Base-by-base conservation (phyloP, 345 rosid species). In the Eucalyptus tenuipes region DNA sequence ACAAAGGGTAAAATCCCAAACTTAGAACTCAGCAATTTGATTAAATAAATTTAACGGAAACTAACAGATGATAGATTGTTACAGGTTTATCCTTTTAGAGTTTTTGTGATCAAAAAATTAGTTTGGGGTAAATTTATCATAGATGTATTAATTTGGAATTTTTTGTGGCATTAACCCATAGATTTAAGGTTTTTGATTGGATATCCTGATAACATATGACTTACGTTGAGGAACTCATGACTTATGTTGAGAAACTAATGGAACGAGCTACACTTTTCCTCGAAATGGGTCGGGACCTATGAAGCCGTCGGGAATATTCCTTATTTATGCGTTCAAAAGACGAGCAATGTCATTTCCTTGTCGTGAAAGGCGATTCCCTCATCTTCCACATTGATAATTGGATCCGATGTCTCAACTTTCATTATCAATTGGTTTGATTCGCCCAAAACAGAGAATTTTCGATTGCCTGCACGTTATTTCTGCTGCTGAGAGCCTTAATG, bases 31-130 rank as follows among this genome's bases (percentile, higher is more conserved):
- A 18, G 5, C 57, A 52, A 52, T 18, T 52, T 52, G 55, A 7
- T 52, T 52, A 52, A 52, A 52, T 52, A 52, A 52, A 52, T 52
- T 52, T 52, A 18, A 52, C 2, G 0, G 2, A 52, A 20, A 52
- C 2, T 52, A 52, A 52, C 0, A 10, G 10, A 52, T 52, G 57
- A 20, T 18, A 1, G 25, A 52, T 20, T 52, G 10, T 52, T 52
- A 2, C 3, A 8, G 5, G 5, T 52, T 0, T 52, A 20, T 7
- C 24, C 0, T 52, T 52, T 52, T 7, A 2, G 10, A 52, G 4
- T 52, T 52, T 18, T 52, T 17, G 9, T 50, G 4, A 3, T 50
- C 0, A 17, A 50, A 50, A 50, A 50, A 50, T 7, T 17, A 17
- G 8, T 50, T 50, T 50, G 7, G 2, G 1, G 4, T 50, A 50